phyloP scores from a whole-genome alignment of 129 eudicot genomes.

The Tanacetum coccineum region DNA sequence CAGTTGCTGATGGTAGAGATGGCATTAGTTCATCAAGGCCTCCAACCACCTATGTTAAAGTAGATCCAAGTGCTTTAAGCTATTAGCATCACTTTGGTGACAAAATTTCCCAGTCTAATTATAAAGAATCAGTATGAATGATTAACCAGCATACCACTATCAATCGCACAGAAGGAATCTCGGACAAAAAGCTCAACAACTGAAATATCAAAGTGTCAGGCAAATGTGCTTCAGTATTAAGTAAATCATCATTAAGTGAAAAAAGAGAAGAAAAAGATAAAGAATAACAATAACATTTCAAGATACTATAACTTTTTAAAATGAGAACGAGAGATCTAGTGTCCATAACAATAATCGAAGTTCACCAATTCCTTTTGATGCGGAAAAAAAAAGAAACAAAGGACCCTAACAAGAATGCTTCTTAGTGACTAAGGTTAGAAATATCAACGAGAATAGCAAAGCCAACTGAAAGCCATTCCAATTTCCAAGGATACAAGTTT shows the following conservation, averaged over 20 bases:
- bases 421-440: too few relatives aligned
- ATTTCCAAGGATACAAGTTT: too few relatives aligned
- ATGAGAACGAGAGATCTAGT: too few relatives aligned
- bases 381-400: too few relatives aligned
- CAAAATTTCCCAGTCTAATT: background rate
- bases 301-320: too few relatives aligned
- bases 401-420: too few relatives aligned
- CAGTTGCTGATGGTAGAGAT: slow-evolving; percentile 59
- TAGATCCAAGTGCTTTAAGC: slow-evolving; percentile 14
- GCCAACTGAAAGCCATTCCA: too few relatives aligned
- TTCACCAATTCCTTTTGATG: too few relatives aligned
- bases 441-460: too few relatives aligned
- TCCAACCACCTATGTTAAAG: slow-evolving; percentile 69
- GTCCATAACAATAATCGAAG: too few relatives aligned
- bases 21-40: slow-evolving; percentile 68
- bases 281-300: background rate
- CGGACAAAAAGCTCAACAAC: slow-evolving; percentile 82
- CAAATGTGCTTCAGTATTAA: slow-evolving; percentile 3
- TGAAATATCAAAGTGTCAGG: slow-evolving; percentile 40
- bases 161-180: slow-evolving; percentile 77
- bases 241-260: background rate
- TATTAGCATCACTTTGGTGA: slow-evolving; percentile 12
- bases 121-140: slow-evolving; percentile 5
- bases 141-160: slow-evolving; percentile 59
- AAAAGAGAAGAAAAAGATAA: background rate